phyloP scores from a whole-genome alignment of 768 basidiomycete genomes.

The Suillus paluster region DNA sequence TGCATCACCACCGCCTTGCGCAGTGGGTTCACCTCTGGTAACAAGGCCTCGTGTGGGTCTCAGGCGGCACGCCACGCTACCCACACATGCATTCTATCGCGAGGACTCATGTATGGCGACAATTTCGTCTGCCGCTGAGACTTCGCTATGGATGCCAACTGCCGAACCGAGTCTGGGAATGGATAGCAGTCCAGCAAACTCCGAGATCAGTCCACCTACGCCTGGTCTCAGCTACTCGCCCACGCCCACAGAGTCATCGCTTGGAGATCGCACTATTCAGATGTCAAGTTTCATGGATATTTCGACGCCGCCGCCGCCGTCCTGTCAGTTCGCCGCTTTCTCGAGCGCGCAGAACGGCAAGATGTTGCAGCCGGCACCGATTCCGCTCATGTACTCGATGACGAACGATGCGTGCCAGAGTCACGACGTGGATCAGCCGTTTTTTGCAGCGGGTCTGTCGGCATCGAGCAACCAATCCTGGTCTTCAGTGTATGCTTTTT shows the following conservation, averaged over 20 bases:
- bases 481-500: slow-evolving; percentile 10
- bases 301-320: slow-evolving; percentile 35
- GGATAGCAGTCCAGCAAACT: slow-evolving; percentile 29
- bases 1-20: slow-evolving; percentile 4
- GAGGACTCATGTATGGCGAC: slow-evolving; percentile 17
- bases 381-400: slow-evolving; percentile 22
- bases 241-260: slow-evolving; percentile 60
- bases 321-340: slow-evolving; percentile 39
- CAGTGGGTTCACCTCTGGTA: slow-evolving; percentile 18
- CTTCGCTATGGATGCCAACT: slow-evolving; percentile 3
- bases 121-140: slow-evolving; percentile 4
- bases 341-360: slow-evolving; percentile 41
- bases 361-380: slow-evolving; percentile 23
- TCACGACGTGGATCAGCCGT: background rate
- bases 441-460: background rate
- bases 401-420: slow-evolving; percentile 18
- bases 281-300: slow-evolving; percentile 57
- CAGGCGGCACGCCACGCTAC: slow-evolving; percentile 48
- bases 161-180: slow-evolving; percentile 1
- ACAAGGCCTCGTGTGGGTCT: slow-evolving; percentile 29
- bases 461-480: slow-evolving; percentile 5
- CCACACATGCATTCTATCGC: slow-evolving; percentile 35
- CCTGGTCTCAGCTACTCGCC: slow-evolving; percentile 64
- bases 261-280: slow-evolving; percentile 60
- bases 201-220: slow-evolving; percentile 49